Conservation (phyloP, 2,329 filamentous ascomycete species). For the Alternaria panax region DNA sequence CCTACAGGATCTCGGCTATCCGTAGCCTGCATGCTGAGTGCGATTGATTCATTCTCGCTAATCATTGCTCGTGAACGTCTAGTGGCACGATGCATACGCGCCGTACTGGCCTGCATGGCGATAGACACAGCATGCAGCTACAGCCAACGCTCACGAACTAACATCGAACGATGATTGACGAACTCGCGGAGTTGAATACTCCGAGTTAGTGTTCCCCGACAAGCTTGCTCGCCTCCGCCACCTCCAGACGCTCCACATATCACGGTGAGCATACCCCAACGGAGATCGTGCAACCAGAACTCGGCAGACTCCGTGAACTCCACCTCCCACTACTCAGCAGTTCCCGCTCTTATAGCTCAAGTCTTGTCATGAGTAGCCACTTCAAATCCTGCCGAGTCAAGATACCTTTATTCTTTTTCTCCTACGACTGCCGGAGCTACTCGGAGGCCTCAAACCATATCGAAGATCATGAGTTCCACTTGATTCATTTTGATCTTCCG, state of each 20-base stretch:
- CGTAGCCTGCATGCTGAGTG: neutral
- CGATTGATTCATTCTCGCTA: neutral
- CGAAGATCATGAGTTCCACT: neutral
- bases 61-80: neutral
- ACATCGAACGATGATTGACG: constrained; percentile 1
- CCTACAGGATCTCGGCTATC: constrained; percentile 3
- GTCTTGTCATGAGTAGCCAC: neutral
- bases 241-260: constrained; percentile 4
- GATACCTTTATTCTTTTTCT: neutral
- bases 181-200: neutral
- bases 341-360: neutral
- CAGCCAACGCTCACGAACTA: neutral
- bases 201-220: neutral
- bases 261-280: neutral
- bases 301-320: neutral
- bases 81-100: neutral
- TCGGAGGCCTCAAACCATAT: neutral
- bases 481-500: neutral
- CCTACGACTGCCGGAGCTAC: neutral
- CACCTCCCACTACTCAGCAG: neutral
- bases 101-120: neutral
- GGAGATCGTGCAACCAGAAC: neutral
- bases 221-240: constrained; percentile 1
- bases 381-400: neutral
- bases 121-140: neutral